These are phyloP conservation scores for Jaminaea rosea DNA, from an alignment of 1,284 basidiomycete genomes.

Conservation along the genomic window DNA sequence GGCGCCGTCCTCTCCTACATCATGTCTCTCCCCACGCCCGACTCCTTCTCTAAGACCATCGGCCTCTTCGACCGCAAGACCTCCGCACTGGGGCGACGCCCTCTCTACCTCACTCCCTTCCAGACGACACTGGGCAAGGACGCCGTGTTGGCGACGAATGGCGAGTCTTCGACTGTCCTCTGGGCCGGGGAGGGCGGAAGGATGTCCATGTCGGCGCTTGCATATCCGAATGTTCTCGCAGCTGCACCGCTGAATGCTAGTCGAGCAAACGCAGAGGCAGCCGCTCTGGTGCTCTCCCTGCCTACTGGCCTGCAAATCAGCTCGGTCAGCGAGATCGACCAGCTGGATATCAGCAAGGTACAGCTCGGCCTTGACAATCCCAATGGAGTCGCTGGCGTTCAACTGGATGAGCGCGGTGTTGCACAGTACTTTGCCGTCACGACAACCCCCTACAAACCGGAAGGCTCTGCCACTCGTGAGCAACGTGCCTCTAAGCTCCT, in stretches of 20 bases:
- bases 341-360: conserved; percentile 43
- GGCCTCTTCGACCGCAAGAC: conserved; percentile 53
- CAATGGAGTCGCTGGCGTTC: conserved; percentile 34
- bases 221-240: conserved; percentile 20
- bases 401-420: neutral
- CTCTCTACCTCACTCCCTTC: conserved; percentile 55
- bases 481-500: conserved; percentile 1
- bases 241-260: too few relatives aligned
- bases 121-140: conserved; percentile 16
- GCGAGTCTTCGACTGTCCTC: conserved; percentile 43
- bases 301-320: conserved; percentile 25
- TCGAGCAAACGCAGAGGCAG: too few relatives aligned
- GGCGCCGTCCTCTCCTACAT: conserved; percentile 64
- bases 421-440: conserved; percentile 16
- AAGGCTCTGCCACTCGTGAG: conserved; percentile 9
- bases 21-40: conserved; percentile 34
- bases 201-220: conserved; percentile 38
- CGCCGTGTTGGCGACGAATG: conserved; percentile 31
- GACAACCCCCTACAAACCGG: conserved; percentile 21
- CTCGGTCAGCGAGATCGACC: conserved; percentile 32
- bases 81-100: conserved; percentile 61
- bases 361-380: conserved; percentile 46
- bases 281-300: conserved; percentile 24
- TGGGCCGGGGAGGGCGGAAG: conserved; percentile 25
- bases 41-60: conserved; percentile 17